phyloP scores from a whole-genome alignment of 768 basidiomycete genomes.

The Lactarius indigo region DNA sequence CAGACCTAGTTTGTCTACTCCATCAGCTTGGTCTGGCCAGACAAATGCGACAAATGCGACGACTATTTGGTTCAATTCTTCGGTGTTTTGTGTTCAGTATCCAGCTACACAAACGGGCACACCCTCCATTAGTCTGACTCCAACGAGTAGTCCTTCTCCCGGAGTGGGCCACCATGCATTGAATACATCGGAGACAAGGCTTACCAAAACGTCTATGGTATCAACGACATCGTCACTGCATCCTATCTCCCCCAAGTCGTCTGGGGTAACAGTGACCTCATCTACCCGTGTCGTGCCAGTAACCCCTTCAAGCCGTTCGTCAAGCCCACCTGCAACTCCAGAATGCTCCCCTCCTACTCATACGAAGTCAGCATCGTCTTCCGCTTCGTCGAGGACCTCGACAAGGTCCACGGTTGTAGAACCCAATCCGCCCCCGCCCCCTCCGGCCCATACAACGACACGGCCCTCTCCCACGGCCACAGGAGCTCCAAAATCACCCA shows the following conservation, averaged over 20 bases:
- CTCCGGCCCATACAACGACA: not conserved
- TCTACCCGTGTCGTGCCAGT: not conserved
- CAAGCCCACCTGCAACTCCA: too few species aligned
- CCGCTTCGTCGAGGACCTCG: not conserved
- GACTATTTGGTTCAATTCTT: not conserved
- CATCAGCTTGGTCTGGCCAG: not conserved
- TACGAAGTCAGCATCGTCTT: not conserved
- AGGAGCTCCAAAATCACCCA: not conserved
- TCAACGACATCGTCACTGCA: not conserved
- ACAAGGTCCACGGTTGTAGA: not conserved
- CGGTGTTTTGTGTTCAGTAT: not conserved
- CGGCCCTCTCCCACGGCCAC: not conserved
- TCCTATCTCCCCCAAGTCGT: not conserved
- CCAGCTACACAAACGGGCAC: not conserved
- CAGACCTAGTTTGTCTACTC: not conserved
- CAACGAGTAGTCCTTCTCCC: not conserved
- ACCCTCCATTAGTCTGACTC: not conserved
- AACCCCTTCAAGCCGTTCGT: too few species aligned
- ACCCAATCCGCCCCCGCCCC: not conserved
- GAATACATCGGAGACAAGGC: not conserved
- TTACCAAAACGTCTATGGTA: not conserved
- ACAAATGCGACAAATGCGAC: not conserved
- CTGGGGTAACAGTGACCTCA: not conserved
- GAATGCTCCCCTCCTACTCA: too few species aligned
- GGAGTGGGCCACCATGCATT: not conserved